These are phyloP conservation scores for Boletus subluridellus DNA, from an alignment of 1,284 basidiomycete genomes.

Conservation along the genomic window DNA sequence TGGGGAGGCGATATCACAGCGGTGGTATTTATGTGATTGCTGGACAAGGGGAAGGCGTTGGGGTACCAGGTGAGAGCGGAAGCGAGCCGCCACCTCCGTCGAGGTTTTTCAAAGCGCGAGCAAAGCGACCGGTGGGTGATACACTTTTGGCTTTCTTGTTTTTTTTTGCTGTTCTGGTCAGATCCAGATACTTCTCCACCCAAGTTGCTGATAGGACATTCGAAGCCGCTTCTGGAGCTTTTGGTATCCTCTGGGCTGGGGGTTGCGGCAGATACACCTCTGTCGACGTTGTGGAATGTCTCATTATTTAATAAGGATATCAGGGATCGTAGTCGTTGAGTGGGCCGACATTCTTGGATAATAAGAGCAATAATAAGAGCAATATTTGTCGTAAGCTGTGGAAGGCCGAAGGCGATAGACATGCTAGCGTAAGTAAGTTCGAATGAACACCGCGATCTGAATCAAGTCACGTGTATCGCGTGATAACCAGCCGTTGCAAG, in stretches of 20 bases:
- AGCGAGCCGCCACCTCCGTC: slow-evolving; percentile 46
- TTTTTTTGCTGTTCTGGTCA: slow-evolving; percentile 32
- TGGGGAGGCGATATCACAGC: slow-evolving; percentile 46
- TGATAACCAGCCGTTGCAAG: no score
- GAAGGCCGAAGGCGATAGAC: no score
- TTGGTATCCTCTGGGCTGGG: slow-evolving; percentile 30
- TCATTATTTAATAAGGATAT: slow-evolving; percentile 88
- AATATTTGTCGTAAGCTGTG: no score
- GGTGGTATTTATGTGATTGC: slow-evolving; percentile 27
- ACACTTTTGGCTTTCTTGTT: slow-evolving; percentile 43
- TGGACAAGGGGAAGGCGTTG: slow-evolving; percentile 18
- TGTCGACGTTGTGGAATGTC: slow-evolving; percentile 92
- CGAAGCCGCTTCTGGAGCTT: slow-evolving; percentile 23
- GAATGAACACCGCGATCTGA: no score
- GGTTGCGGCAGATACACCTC: slow-evolving; percentile 55
- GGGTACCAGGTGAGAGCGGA: slow-evolving; percentile 24
- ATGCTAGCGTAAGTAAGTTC: no score
- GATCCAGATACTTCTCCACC: slow-evolving; percentile 36
- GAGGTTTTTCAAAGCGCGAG: slow-evolving; percentile 55
- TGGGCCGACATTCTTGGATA: no score
- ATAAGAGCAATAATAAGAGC: no score
- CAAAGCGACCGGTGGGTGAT: slow-evolving; percentile 48
- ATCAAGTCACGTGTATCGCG: no score
- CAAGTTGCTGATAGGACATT: slow-evolving; percentile 31
- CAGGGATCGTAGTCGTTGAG: slow-evolving; percentile 77